Conservation (phyloP, 1,139 yeast genomes). For the Geotrichum australiense region DNA sequence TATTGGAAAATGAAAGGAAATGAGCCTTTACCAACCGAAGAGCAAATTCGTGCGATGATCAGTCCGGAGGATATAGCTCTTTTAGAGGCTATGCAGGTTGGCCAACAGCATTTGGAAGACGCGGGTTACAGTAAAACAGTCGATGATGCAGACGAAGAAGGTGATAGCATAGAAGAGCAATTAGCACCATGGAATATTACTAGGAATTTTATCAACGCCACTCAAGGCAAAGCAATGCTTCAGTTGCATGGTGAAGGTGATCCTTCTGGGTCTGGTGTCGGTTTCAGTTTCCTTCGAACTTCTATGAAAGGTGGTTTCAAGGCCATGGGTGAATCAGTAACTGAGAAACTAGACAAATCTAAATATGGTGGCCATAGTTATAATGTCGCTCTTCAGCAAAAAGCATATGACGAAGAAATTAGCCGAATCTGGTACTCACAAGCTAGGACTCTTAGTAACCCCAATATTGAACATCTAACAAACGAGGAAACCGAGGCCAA, state of each 20-base stretch:
- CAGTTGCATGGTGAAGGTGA: constrained; percentile 97
- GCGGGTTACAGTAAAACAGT: constrained; percentile 48
- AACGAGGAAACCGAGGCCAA: constrained; percentile 36
- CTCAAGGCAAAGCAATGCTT: constrained; percentile 95
- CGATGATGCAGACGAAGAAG: constrained; percentile 42
- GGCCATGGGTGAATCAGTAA: constrained; percentile 48
- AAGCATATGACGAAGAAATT: constrained; percentile 86
- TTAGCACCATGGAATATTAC: constrained; percentile 92
- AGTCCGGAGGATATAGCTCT: constrained; percentile 87
- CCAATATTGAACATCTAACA: constrained; percentile 28
- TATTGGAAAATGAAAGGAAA: constrained; percentile 84
- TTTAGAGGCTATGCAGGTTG: constrained; percentile 88
- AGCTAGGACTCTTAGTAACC: constrained; percentile 51
- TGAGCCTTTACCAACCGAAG: constrained; percentile 69
- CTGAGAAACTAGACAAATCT: constrained; percentile 38
- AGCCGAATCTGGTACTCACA: constrained; percentile 88
- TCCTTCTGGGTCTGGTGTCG: constrained; percentile 87
- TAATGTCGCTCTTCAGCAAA: constrained; percentile 82
- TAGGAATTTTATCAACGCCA: constrained; percentile 83
- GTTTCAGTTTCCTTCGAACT: constrained; percentile 80
- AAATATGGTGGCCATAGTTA: constrained; percentile 61
- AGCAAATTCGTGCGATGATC: constrained; percentile 74
- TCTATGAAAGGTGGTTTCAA: constrained; percentile 94
- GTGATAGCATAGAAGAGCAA: constrained; percentile 67
- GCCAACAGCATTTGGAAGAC: constrained; percentile 78